A percentile compares a stretch with the other conserved stretches of the same genome.
These are phyloP conservation scores for Pseudogymnoascus sp. DNA, from an alignment of 2,329 filamentous ascomycete species.

Conservation along the genomic window DNA sequence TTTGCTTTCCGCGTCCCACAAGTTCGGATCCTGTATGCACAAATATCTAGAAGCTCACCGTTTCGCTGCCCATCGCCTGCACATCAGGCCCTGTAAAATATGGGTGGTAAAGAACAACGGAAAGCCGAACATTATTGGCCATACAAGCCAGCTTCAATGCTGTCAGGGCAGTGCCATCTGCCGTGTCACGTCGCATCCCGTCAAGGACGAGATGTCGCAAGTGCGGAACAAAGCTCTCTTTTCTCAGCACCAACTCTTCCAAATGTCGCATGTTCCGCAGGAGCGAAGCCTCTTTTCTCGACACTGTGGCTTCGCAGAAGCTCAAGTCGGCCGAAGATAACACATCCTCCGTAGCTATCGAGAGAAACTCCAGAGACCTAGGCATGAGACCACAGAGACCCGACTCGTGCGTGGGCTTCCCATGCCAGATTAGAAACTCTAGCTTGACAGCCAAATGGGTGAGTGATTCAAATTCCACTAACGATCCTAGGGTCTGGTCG, in stretches of 20 bases:
- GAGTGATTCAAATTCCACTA: background rate
- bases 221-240: background rate
- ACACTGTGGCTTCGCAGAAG: background rate
- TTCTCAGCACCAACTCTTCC: background rate
- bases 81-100: background rate
- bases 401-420: background rate
- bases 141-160: background rate
- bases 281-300: background rate
- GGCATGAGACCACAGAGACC: background rate
- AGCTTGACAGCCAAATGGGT: background rate
- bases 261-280: background rate
- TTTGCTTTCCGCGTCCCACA: background rate
- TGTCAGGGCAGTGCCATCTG: background rate
- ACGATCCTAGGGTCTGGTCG: background rate
- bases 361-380: background rate
- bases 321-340: background rate
- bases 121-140: background rate
- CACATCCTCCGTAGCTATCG: background rate
- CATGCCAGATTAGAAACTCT: background rate
- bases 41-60: background rate
- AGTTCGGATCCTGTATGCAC: background rate
- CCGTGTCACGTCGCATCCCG: background rate
- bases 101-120: background rate
- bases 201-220: background rate
- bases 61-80: background rate